Conservation (phyloP, 2,329 filamentous ascomycete genomes). For the Exserohilum rostratum region DNA sequence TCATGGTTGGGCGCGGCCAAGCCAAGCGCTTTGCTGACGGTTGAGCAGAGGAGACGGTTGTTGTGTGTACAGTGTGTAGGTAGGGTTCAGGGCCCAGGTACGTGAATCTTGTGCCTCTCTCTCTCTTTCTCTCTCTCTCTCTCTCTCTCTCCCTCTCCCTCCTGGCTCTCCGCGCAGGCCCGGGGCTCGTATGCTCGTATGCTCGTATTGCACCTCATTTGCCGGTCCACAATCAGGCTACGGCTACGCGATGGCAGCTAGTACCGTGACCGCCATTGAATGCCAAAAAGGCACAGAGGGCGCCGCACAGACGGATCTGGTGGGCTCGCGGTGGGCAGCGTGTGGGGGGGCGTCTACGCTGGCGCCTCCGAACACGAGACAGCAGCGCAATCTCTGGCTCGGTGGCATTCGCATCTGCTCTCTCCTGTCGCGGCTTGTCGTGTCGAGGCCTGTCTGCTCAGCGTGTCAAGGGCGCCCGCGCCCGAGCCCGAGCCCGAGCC, state of each 20-base stretch:
- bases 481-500: no score
- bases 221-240: neutral
- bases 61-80: no score
- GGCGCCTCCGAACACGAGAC: constrained; percentile 15
- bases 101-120: no score
- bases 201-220: neutral
- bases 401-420: neutral
- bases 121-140: no score
- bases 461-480: no score
- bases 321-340: constrained; percentile 6
- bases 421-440: no score
- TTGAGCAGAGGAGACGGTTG: neutral
- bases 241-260: neutral
- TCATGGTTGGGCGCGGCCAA: neutral
- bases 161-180: no score
- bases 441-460: neutral
- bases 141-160: no score
- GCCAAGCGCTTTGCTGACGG: neutral
- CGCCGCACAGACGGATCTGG: constrained; percentile 11
- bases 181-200: neutral
- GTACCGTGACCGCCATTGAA: constrained; percentile 1
- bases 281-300: constrained; percentile 1
- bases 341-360: constrained; percentile 13
- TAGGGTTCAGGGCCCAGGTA: no score
- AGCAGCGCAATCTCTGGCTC: constrained; percentile 9